Evolutionary conservation across 2,329 filamentous ascomycete genomes (phyloP), one percentile per base, ranked within the genome.

Genomic region (Plenodomus lindquistii): DNA sequence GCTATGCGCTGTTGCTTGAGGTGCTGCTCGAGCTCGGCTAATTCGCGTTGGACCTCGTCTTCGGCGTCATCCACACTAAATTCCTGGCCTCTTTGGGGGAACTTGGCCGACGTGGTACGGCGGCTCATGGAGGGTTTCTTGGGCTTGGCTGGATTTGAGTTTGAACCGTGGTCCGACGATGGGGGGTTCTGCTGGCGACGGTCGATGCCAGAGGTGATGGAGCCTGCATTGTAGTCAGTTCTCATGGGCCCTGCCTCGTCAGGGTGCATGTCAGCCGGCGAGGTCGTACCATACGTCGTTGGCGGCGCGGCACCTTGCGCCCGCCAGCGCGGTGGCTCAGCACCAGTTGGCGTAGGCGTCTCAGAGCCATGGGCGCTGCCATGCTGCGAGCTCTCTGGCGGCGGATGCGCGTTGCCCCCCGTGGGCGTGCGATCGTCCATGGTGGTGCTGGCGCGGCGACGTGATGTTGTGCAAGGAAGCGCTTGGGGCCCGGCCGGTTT

Each of bases 21-120:
- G 15, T 53, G 59, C 46, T 55, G 57, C 46, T 61, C 63, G 46
- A 56, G 69, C 74, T 53, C 65, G 35, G 70, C 75, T 44, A 81
- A 75, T 63, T 91, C 88, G 53, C 84, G 83, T 65, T 89, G 86
- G 17, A 96, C 85, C 72, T 97, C 93, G 56, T 85, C 81, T 19
- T 85, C 79, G 65, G 91, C 91, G 70, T 97, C 93, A 67, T 97
- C 92, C 40, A 90, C 90, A 0, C 92, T 97, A 74, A 96, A 97
- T 51, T 93, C 81, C 54, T 89, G 88, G 22, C 92, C 89, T 44
- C 90, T 87, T 67, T 93, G 85, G 2, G 91, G 91, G 35, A 85
- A 85, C 63, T 84, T 80, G 42, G 76, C 89, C 19, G 90, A 91
- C 1, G 90, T 93, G 48, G 86, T 80, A 52, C 91, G 86, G 59